Conservation (phyloP, 805 yeast species). For the Candida golubevii region DNA sequence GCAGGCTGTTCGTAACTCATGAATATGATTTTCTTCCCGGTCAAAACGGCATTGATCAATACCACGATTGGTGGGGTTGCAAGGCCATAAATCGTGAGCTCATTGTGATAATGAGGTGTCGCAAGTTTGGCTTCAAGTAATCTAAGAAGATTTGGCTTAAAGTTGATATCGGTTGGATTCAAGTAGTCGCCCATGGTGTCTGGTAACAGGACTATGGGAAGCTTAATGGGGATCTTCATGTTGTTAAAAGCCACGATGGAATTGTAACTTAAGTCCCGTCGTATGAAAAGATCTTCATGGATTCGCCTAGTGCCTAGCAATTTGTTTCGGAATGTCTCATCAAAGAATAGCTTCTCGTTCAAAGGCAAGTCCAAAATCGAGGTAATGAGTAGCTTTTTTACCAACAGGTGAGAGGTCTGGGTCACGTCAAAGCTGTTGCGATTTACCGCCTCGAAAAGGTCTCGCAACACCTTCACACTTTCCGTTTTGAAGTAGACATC, state of each 20-base stretch:
- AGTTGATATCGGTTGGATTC: constrained; percentile 43
- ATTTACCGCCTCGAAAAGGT: constrained; percentile 31
- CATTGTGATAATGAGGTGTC: constrained; percentile 36
- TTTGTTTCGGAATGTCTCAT: constrained; percentile 34
- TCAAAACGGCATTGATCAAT: constrained; percentile 33
- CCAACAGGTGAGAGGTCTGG: constrained; percentile 22
- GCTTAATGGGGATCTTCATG: constrained; percentile 43
- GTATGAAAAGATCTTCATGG: constrained; percentile 34
- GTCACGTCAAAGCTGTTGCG: constrained; percentile 24
- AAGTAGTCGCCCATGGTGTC: constrained; percentile 42
- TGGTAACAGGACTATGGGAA: constrained; percentile 40
- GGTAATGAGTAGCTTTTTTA: constrained; percentile 37
- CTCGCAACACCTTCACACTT: constrained; percentile 19
- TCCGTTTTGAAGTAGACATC: constrained; percentile 39
- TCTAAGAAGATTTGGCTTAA: constrained; percentile 34
- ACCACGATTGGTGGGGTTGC: constrained; percentile 46
- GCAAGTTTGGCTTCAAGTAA: constrained; percentile 33
- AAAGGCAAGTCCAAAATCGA: constrained; percentile 42
- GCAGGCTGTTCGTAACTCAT: constrained; percentile 36
- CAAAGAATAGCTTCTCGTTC: constrained; percentile 37
- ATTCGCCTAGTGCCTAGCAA: constrained; percentile 26
- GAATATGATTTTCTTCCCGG: constrained; percentile 39
- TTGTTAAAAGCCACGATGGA: constrained; percentile 33
- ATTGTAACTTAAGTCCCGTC: constrained; percentile 43
- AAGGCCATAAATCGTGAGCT: constrained; percentile 49